Base-by-base conservation (phyloP, 1,284 basidiomycete species). In the Ceratobasidium sp. region DNA sequence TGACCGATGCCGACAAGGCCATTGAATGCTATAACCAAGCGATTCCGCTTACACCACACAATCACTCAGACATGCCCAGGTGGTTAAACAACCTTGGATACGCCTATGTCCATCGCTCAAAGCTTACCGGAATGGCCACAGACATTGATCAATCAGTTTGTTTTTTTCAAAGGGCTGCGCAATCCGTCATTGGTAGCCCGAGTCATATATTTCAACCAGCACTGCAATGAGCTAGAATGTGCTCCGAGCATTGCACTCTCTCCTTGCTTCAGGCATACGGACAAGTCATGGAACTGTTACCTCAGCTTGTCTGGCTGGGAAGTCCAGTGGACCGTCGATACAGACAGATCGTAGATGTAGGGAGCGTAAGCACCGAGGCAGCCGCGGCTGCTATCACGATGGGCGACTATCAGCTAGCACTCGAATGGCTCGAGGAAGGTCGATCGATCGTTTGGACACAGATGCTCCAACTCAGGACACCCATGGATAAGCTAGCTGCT, bases 371-470 rank as follows among this genome's bases (percentile, higher is more conserved):
- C 29, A 56, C 53, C 14, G 24, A 56, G 31, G 53, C 53, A 29
- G 53, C 53, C 22, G 53, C 53, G 15, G 53, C 53, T 15, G 56
- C 29, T 17, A 33, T 57, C 22, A 17, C 6, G 9, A 17, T 36
- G 15, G 31, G 33, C 2, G 15, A 36, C 11, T 33, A 19, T 19
- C 8, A 31, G 6, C 56, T 57, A 2, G 56, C 56, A 5, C 2
- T 57, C 8, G 56, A 57, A 33, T 57, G 56, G 56, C 56, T 57
- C 3, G 56, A 57, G 31, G 27, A 57, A 57, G 56, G 56, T 33
- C 56, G 56, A 4, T 22, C 9, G n/a, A 57, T 57, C 22, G 27
- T 57, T 31, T 57, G 56, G 56, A 57, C 31, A n/a, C 56, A 57
- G 17, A 31, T 57, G 24, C 9, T 57, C 56, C 27, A 24, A 7